Evolutionary conservation across 768 basidiomycete genomes (phyloP).

Genomic region (Serendipita sp.): DNA sequence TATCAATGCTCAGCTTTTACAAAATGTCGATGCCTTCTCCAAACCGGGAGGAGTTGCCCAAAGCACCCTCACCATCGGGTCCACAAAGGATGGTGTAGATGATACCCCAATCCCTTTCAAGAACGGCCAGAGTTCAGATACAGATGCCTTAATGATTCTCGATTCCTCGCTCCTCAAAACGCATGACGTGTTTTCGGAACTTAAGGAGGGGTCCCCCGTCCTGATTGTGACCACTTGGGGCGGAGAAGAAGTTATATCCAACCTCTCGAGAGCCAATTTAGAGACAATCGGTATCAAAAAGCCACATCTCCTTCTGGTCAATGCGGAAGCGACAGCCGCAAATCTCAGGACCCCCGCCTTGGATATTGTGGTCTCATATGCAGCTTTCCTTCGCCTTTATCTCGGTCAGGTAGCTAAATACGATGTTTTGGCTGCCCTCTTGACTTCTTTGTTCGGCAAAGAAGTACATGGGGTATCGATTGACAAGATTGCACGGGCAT

Average conservation of each 20-base stretch:
- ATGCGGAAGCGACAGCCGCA: conserved; percentile 38
- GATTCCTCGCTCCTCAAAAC: conserved; percentile 66
- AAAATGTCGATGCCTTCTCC: conserved; percentile 61
- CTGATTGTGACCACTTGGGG: conserved; percentile 67
- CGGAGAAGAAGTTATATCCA: conserved; percentile 51
- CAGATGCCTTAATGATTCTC: conserved; percentile 60
- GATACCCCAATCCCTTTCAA: conserved; percentile 36
- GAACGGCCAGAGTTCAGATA: conserved; percentile 26
- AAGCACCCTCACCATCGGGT: conserved; percentile 50
- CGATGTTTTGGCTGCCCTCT: conserved; percentile 35
- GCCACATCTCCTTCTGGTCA: conserved; percentile 42
- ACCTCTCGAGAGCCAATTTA: conserved; percentile 38
- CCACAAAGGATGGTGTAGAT: conserved; percentile 24
- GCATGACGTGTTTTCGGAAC: conserved; percentile 52
- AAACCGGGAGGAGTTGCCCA: conserved; percentile 53
- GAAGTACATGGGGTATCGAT: conserved; percentile 29
- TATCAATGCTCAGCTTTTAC: conserved; percentile 44
- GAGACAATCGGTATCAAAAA: conserved; percentile 34
- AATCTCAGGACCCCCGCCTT: conserved; percentile 19
- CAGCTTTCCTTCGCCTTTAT: conserved; percentile 77
- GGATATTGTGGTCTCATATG: conserved; percentile 46
- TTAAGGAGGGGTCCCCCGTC: conserved; percentile 50
- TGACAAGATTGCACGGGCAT: conserved; percentile 21
- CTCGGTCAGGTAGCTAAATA: conserved; percentile 48
- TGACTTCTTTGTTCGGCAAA: conserved; percentile 30